Evolutionary conservation across 2,329 filamentous ascomycete species (phyloP), one percentile per base, ranked within the genome.

Genomic region (Fusarium buharicum): DNA sequence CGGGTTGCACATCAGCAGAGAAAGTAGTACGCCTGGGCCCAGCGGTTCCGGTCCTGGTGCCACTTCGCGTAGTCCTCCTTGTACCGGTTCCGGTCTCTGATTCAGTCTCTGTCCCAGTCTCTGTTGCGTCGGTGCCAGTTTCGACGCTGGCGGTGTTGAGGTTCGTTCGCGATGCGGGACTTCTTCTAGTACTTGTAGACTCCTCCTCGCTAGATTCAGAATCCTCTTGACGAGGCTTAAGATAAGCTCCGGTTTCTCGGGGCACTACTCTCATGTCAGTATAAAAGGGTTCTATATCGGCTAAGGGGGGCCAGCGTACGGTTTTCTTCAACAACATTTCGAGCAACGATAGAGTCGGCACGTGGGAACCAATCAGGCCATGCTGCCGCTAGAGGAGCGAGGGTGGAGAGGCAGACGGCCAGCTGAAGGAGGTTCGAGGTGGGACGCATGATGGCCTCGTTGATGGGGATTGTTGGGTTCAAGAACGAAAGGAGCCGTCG

Each of bases 341-440:
- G 30, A 11, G 59, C 84, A 36, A 87, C 75, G 31, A 89, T 70
- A 13, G 81, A 71, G 62, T 86, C 81, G 31, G 81, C 43, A 12
- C 83, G 79, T 16, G 84, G 84, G 33, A 87, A 74, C 80, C 82
- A 86, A 60, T 73, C 75, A 17, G 84, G 81, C 85, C 84, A 87
- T 53, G 81, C 84, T 50, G 82, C 79, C n/a, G 80, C 79, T 18
- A 84, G 64, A 14, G 81, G 78, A 9, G 82, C 75, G 49, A 86
- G 73, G 28, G 85, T 80, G 38, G 75, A 75, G 14, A 87, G 77
- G 64, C 86, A 77, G 51, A 82, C 63, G 47, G 83, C 79, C 66
- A 84, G 70, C 39, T 81, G 78, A 70, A 80, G 73, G 50, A 84
- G 67, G 45, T 77, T 77, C 44, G 74, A 74, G 62, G 80, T 75